Evolutionary conservation across 2,329 filamentous ascomycete species (phyloP).

Genomic region (Thielaviopsis cerberus): DNA sequence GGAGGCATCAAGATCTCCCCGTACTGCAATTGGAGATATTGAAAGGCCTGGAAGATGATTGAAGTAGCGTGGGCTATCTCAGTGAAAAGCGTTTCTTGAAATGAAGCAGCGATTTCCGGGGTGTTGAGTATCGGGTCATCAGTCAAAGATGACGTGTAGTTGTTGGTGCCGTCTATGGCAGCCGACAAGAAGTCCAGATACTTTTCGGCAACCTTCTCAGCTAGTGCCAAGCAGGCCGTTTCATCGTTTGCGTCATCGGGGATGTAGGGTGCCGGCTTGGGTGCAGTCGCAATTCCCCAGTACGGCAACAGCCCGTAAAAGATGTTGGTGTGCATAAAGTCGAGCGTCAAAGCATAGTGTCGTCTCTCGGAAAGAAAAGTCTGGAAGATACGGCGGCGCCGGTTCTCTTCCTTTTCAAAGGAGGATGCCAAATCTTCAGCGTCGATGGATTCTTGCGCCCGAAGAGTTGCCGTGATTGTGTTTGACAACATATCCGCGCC

Average conservation of each 20-base stretch:
- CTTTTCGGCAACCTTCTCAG: slow-evolving; percentile 17
- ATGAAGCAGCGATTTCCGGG: slow-evolving; percentile 38
- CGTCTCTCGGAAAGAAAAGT: slow-evolving; percentile 55
- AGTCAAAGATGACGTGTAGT: slow-evolving; percentile 31
- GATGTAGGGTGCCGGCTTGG: slow-evolving; percentile 11
- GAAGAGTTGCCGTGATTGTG: slow-evolving; percentile 35
- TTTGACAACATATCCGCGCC: slow-evolving; percentile 40
- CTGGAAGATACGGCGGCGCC: slow-evolving; percentile 48
- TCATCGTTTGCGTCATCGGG: slow-evolving; percentile 3
- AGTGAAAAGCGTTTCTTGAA: slow-evolving; percentile 43
- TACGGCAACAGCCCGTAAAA: slow-evolving; percentile 24
- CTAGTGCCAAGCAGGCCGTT: slow-evolving; percentile 1
- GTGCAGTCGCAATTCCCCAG: slow-evolving; percentile 14
- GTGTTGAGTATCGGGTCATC: slow-evolving; percentile 29
- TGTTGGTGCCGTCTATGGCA: slow-evolving; percentile 31
- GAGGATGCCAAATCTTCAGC: slow-evolving; percentile 35
- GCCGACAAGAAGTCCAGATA: slow-evolving; percentile 29
- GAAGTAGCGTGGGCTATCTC: slow-evolving; percentile 60
- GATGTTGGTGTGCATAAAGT: slow-evolving; percentile 33
- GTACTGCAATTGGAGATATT: slow-evolving; percentile 23
- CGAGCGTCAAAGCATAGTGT: slow-evolving; percentile 45
- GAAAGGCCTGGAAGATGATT: slow-evolving; percentile 44
- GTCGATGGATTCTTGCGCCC: slow-evolving; percentile 27
- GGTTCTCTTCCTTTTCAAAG: slow-evolving; percentile 44
- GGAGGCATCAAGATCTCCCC: slow-evolving; percentile 5